These are phyloP conservation scores for Pyricularia sp. DNA, from an alignment of 2,329 filamentous ascomycete species.

Conservation along the genomic window DNA sequence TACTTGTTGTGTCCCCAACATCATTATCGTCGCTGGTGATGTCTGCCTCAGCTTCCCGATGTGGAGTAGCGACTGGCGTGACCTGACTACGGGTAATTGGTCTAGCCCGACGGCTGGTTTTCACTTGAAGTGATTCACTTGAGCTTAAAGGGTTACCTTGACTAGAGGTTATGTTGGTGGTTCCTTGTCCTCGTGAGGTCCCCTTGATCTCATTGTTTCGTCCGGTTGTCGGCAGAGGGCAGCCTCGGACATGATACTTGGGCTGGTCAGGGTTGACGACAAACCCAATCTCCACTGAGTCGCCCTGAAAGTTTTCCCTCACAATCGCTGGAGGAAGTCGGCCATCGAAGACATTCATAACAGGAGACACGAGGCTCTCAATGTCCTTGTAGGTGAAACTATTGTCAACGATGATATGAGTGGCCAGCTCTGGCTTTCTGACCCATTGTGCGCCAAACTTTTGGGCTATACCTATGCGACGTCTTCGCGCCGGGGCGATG, in stretches of 20 bases:
- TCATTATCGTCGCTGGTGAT: not conserved
- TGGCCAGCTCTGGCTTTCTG: conserved; percentile 48
- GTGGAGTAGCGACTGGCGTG: conserved; percentile 6
- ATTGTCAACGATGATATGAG: conserved; percentile 74
- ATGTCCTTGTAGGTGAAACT: conserved; percentile 55
- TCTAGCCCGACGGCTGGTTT: conserved; percentile 28
- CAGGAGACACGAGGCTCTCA: conserved; percentile 39
- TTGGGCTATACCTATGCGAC: conserved; percentile 65
- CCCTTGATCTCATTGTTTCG: not conserved
- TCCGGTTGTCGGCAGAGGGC: conserved; percentile 18
- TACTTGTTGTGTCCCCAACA: not conserved
- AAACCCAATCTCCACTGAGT: conserved; percentile 51
- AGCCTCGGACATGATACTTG: conserved; percentile 50
- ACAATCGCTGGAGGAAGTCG: conserved; percentile 39
- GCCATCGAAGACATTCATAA: conserved; percentile 9
- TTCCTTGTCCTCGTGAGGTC: not conserved
- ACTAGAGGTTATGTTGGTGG: not conserved
- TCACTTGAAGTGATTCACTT: conserved; percentile 36
- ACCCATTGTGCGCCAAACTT: conserved; percentile 70
- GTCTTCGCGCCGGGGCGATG: conserved; percentile 52
- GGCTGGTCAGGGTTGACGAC: conserved; percentile 49
- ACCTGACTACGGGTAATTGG: not conserved
- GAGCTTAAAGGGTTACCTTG: conserved; percentile 12
- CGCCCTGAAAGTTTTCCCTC: conserved; percentile 58
- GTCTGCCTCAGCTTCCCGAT: not conserved